Conservation (phyloP, 139 green algal species). For the Pedinophyceae sp. region DNA sequence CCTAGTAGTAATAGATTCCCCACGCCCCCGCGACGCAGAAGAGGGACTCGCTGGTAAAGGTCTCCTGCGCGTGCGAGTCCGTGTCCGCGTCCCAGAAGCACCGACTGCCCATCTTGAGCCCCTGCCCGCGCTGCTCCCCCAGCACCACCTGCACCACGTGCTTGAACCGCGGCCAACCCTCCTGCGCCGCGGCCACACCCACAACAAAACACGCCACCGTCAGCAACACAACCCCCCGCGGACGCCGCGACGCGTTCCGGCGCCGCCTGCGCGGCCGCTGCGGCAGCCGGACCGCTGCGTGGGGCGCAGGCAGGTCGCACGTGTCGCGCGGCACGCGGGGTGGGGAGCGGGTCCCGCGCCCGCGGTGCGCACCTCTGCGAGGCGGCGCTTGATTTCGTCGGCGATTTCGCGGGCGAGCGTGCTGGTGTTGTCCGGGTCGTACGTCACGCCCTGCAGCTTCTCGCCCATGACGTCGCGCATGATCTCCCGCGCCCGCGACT, state of each 20-base stretch:
- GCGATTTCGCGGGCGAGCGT: conserved; percentile 50
- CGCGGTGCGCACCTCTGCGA: conserved; percentile 40
- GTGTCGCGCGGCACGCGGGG: neutral
- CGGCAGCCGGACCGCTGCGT: too few species aligned
- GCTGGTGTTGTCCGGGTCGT: conserved; percentile 57
- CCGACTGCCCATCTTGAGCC: conserved; percentile 39
- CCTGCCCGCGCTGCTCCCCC: conserved; percentile 56
- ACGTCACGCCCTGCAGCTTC: conserved; percentile 32
- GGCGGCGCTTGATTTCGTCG: conserved; percentile 57
- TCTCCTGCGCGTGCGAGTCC: conserved; percentile 45
- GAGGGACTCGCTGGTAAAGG: conserved; percentile 36
- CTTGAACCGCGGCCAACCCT: conserved; percentile 56
- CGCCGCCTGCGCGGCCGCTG: too few species aligned
- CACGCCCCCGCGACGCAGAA: neutral
- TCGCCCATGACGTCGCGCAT: conserved; percentile 33
- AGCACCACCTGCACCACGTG: conserved; percentile 66
- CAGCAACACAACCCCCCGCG: neutral
- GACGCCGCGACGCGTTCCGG: neutral
- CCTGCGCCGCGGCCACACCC: conserved; percentile 12
- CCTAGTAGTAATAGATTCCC: too few species aligned
- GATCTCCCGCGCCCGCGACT: conserved; percentile 33
- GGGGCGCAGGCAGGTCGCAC: neutral
- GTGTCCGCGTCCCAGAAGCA: conserved; percentile 61
- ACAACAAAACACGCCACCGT: neutral
- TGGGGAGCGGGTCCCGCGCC: neutral